Base-by-base conservation (phyloP, 495 filamentous ascomycete genomes). In the Glarea lozoyensis region DNA sequence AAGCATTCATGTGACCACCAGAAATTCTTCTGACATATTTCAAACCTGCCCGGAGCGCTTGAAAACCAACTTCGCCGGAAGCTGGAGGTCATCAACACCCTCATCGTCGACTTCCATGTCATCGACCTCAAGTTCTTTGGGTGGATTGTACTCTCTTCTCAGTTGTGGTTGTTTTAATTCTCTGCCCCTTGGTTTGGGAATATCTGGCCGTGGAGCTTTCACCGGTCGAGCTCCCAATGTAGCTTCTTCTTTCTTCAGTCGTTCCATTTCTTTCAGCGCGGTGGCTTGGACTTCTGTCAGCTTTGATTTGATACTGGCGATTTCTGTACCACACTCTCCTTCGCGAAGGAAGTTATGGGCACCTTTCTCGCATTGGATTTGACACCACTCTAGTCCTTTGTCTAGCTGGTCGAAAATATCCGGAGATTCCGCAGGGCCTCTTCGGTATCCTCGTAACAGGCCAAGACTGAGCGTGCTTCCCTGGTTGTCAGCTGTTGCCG, bases 261-360 rank as follows among this genome's bases (percentile, higher is more conserved):
- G 68, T 45, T 77, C 79, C 12, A 80, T 67, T 44, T 86, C 66
- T 31, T 64, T 59, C 42, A 75, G 65, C 3, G 80, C 75, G 19
- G 72, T 50, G 39, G 76, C 76, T 45, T 75, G 70, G 10, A 79
- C 73, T 53, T 84, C 76, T 11, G 45, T 53, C 18, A 82, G 62
- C 2, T 68, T 63, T 40, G 66, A 63, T 54, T 81, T 76, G 32
- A 88, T 82, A 20, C 76, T 78, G 10, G 70, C 64, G 12, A 93
- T 71, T 62, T 94, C 85, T 16, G 73, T 69, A 13, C 64, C 68
- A 60, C 88, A 95, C 46, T 89, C 80, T 16, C 88, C 88, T 40
- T 84, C 78, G 16, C 88, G 76, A 10, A 95, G 70, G 43, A 93
- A 86, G 56, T 92, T 84, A 58, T 90, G 88, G 1, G 88, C 88